phyloP scores from a whole-genome alignment of 345 rosid species.

The Eucalyptus pauciflora region DNA sequence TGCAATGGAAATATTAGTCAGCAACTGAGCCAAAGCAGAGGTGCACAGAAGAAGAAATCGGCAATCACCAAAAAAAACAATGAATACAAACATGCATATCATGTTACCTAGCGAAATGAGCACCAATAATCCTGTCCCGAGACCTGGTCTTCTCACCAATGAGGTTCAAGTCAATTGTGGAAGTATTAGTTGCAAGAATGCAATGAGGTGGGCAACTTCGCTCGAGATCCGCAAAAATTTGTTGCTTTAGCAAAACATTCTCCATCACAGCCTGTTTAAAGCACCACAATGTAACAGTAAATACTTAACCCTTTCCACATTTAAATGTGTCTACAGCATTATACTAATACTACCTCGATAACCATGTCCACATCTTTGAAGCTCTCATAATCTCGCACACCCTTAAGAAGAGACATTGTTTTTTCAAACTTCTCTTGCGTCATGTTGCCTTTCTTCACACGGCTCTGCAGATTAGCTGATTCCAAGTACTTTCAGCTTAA shows the following conservation, averaged over 20 bases:
- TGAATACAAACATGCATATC: background rate
- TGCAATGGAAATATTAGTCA: no score
- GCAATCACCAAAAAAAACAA: background rate
- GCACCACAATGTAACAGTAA: background rate
- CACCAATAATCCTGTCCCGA: conserved; percentile 77
- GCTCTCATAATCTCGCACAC: conserved; percentile 72
- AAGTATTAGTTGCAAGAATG: conserved; percentile 87
- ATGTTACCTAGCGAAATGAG: conserved; percentile 89
- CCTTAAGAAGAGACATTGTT: conserved; percentile 64
- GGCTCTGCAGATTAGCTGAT: conserved; percentile 84
- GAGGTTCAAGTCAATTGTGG: conserved; percentile 86
- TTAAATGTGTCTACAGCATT: background rate
- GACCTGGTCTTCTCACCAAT: conserved; percentile 76
- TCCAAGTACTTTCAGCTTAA: background rate
- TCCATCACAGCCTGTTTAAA: conserved; percentile 87
- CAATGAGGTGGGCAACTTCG: conserved; percentile 82
- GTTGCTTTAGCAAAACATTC: conserved; percentile 83
- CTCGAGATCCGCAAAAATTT: conserved; percentile 88
- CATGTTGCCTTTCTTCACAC: conserved; percentile 83
- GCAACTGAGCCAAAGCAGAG: no score
- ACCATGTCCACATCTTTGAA: conserved; percentile 91
- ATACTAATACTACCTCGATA: conserved; percentile 54
- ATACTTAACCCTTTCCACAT: background rate
- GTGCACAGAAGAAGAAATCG: no score
- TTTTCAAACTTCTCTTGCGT: conserved; percentile 69